Base-by-base conservation (phyloP, 345 rosid genomes). In the Microcos paniculata region DNA sequence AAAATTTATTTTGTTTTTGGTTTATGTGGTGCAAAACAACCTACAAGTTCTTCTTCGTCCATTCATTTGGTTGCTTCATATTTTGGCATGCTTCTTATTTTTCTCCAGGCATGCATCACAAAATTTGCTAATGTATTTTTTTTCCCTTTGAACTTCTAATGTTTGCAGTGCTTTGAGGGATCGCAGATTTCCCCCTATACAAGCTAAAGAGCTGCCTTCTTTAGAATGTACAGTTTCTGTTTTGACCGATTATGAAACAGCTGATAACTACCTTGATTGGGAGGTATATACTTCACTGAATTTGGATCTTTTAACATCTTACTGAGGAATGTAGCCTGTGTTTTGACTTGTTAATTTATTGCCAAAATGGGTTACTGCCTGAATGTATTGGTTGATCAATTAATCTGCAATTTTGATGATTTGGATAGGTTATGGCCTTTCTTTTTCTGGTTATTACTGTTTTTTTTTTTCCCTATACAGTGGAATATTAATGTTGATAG, bases 211-310 rank as follows among this genome's bases (percentile, higher is more conserved):
- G 82, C 80, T 96, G 91, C 97, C 99, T 72, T 76, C 62, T 69
- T 82, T 96, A 77, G 97, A 94, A 76, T 96, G 99, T 79, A 92
- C 99, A 2, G 98, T 96, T 69, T 96, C 99, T 33, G 80, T 96
- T 81, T 71, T 94, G 78, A 84, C 97, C 77, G 77, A 92, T 82
- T 94, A 91, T 86, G 98, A 94, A 87, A 74, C 68, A 70, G 96
- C 90, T 86, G 83, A 89, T 76, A 82, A 82, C 83, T 90, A 92
- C 85, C 93, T 91, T 82, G 98, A 92, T 73, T 96, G 98, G 99
- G 99, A 96, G 98, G 99, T 91, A 84, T 77, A 85, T 35, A 42
- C 15, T 74, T 75, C 14, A 57, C 71, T 78, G 76, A 52, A 46
- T 80, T 56, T 38, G 59, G 62, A 67, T 13, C 42, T 55, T 58